These are phyloP conservation scores for Pseudogymnoascus sp. DNA, from an alignment of 2,329 filamentous ascomycete species.

Conservation along the genomic window DNA sequence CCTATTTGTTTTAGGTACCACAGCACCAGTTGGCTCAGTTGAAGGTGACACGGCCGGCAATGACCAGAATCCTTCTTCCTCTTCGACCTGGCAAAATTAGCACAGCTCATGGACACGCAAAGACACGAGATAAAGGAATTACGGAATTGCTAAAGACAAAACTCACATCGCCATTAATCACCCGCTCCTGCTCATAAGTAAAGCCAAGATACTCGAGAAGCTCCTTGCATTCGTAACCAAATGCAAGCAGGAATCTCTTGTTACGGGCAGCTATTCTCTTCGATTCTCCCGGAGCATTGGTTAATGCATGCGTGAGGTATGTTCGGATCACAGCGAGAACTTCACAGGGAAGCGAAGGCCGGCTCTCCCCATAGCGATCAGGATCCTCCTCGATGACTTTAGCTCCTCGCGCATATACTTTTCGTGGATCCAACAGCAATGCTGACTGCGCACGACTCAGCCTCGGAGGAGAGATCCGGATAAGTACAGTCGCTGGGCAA, in stretches of 20 bases:
- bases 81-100: slow-evolving; percentile 16
- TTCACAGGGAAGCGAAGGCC: slow-evolving; percentile 44
- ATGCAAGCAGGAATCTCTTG: slow-evolving; percentile 56
- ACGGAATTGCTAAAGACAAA: neutral
- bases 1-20: slow-evolving; percentile 18
- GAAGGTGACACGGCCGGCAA: slow-evolving; percentile 18
- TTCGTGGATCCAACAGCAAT: slow-evolving; percentile 46
- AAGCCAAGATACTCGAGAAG: slow-evolving; percentile 55
- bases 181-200: slow-evolving; percentile 29
- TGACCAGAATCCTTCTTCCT: slow-evolving; percentile 27
- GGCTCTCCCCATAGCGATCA: slow-evolving; percentile 43
- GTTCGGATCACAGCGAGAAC: slow-evolving; percentile 49
- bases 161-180: slow-evolving; percentile 32
- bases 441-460: slow-evolving; percentile 41
- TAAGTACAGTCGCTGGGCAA: slow-evolving; percentile 47
- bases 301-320: slow-evolving; percentile 51
- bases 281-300: slow-evolving; percentile 42
- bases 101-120: neutral
- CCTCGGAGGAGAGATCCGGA: slow-evolving; percentile 46
- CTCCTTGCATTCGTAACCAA: slow-evolving; percentile 53
- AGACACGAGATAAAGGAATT: neutral
- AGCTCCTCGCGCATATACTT: slow-evolving; percentile 46
- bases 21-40: neutral
- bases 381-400: slow-evolving; percentile 41
- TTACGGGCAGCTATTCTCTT: slow-evolving; percentile 52